Base-by-base conservation (phyloP, 305 asterid genomes). In the Fraxinus albicans region DNA sequence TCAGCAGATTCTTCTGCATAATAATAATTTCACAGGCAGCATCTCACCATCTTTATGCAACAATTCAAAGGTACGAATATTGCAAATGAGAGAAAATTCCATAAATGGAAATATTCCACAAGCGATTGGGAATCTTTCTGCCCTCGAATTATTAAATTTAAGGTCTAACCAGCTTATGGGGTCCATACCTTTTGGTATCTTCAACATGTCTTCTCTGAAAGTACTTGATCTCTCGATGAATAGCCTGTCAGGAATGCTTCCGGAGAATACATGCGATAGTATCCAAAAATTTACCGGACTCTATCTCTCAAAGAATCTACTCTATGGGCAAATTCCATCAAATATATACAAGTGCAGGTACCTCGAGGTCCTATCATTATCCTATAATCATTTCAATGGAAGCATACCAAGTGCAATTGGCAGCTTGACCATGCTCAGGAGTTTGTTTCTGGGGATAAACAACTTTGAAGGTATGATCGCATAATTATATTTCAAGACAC, bases 351-450 rank as follows among this genome's bases (percentile, higher is more conserved):
- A 86, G 77, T 88, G 93, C 76, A 72, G 13, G 0, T 78, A 84
- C 79, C 86, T 90, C 4, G 34, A 79, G 35, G 25, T 17, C 10
- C 21, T 90, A 69, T 84, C 84, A 0, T 77, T 90, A 44, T 87
- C 88, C 12, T 79, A 17, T 53, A 90, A 88, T 81, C 84, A 88
- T 70, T 88, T 90, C 83, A 84, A 55, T 73, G 91, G 93, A 44
- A 80, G 82, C 80, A 84, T 89, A 23, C 89, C 92, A 1, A 81
- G 79, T n/a, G 87, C 87, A 29, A 67, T 87, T 42, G 89, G 87
- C 19, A 34, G 81, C 50, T 67, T 87, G 44, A 29, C 72, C 25
- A 79, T 78, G 77, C 88, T 87, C 34, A 73, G 77, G 73, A n/a
- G 3, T 0, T 77, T 88, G 75, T 77, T 21, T 74, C 44, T 88